Base-by-base conservation (phyloP, 2,329 filamentous ascomycete genomes). In the Diplodia seriata region DNA sequence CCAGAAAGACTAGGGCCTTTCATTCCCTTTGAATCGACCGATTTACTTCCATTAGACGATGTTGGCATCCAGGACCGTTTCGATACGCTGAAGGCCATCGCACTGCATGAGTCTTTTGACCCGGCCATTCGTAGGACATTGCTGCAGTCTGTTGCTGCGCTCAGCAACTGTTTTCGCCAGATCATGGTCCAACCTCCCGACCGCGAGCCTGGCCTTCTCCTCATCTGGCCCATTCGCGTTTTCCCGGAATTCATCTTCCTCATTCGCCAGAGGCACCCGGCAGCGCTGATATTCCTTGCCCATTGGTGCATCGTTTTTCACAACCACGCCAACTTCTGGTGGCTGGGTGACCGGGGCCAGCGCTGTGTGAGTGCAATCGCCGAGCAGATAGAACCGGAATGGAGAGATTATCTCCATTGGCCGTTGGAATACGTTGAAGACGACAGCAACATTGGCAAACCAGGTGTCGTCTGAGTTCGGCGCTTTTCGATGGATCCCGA, bases 201-300 rank as follows among this genome's bases (percentile, higher is more conserved):
- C 18, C 78, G 78, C 66, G 76, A 78, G 63, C 70, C 76, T 4
- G 72, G 77, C n/a, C 75, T 76, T 53, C 68, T 76, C 50, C 78
- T 75, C 56, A 73, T 74, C 40, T 82, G 80, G 80, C 79, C 80
- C 8, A 71, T 79, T 43, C 74, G 76, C 9, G 69, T 82, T 5
- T 71, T 72, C 5, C 66, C 73, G 1, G 75, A 71, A 5, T 82
- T 78, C 65, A 67, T 78, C 20, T 67, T 68, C 1, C 66, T 76
- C 54, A 67, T 81, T 1, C 74, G 75, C 6, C 71, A 75, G 47
- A 71, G 72, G 26, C 72, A 78, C 18, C 73, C 78, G 8, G 75
- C 74, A 1, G 77, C 79, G 2, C 69, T 82, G 23, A 74, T 78
- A 2, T 68, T 82, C 26, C 67, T 82, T 15, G 77, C 79, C 54